phyloP scores from a whole-genome alignment of 2,329 filamentous ascomycete species.

The Erysiphe neolycopersici region DNA sequence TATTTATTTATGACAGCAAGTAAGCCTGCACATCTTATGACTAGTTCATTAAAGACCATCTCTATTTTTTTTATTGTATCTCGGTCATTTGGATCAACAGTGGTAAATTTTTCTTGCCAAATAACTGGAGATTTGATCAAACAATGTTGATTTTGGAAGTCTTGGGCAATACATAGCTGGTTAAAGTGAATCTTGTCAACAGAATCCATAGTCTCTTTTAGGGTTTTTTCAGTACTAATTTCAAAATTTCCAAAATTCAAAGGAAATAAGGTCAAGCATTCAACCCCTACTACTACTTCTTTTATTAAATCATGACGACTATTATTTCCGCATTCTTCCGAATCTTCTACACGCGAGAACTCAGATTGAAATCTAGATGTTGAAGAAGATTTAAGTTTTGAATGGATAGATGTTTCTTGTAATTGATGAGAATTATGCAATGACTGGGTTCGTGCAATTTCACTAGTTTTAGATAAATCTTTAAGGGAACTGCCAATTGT shows the following conservation, averaged over 20 bases:
- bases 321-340: neutral
- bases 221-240: slow-evolving; percentile 1
- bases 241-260: slow-evolving; percentile 6
- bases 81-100: slow-evolving; percentile 1
- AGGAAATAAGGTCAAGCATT: slow-evolving; percentile 1
- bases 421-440: too few species aligned
- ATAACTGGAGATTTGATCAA: slow-evolving; percentile 1
- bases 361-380: neutral
- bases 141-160: slow-evolving; percentile 5
- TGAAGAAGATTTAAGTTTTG: neutral
- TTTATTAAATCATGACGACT: slow-evolving; percentile 2
- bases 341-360: neutral
- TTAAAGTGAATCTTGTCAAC: slow-evolving; percentile 5
- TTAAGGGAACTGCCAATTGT: too few species aligned
- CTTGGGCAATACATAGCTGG: slow-evolving; percentile 8
- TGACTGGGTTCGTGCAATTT: too few species aligned
- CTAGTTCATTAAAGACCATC: slow-evolving; percentile 5
- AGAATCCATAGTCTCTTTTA: slow-evolving; percentile 3
- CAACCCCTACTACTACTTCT: slow-evolving; percentile 6
- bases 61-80: slow-evolving; percentile 3
- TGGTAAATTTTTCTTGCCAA: slow-evolving; percentile 4
- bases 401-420: too few species aligned
- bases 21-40: slow-evolving; percentile 5
- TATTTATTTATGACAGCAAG: slow-evolving; percentile 4
- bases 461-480: too few species aligned